Evolutionary conservation across 2,329 filamentous ascomycete species (phyloP), one percentile per base, ranked within the genome.

Genomic region (Drechslerella dactyloides): DNA sequence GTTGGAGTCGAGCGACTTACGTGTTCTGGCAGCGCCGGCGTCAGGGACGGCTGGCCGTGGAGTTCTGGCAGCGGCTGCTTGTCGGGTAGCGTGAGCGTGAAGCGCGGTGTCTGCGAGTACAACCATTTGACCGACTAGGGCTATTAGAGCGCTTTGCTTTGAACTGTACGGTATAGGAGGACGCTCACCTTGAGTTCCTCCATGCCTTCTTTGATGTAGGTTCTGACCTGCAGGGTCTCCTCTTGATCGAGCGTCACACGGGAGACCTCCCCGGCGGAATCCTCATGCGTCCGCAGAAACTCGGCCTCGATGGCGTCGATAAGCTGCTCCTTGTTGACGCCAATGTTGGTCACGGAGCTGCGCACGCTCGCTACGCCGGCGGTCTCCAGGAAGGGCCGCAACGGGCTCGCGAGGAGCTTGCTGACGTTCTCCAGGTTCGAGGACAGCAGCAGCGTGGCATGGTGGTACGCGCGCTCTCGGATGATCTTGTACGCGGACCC

Each of bases 401-500:
- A 90, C 0, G 92, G 91, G n/a, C 91, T 92, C 21, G 86, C 84
- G 74, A 99, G 80, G 76, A 93, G 86, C 1, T 84, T 80, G 1
- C 87, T 86, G 27, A 97, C 89, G 44, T 83, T 80, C 30, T 81
- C 79, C 46, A 97, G 82, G 77, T 96, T 89, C 60, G 90, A 93
- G 35, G 84, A 83, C 1, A 97, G 82, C 48, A 99, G 83, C 77
- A 92, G 94, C 0, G 94, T 99, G 6, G 93, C 94, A 80, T 99
- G 94, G 80, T 99, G 94, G 66, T 99, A 83, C 6, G 92, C 89
- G 50, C 93, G 85, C 54, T 86, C 82, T 23, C 90, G 84, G 0
- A 90, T 97, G 60, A 99, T 83, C 80, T 97, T 97, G 81, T 96
- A 99, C 10, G 94, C 94, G 0, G 92, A 97, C 0, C 94, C 94